A percentile compares a stretch with the other conserved stretches of the same genome.
Conservation (phyloP, 495 filamentous ascomycete genomes). For the Polyplosphaeria fusca region DNA sequence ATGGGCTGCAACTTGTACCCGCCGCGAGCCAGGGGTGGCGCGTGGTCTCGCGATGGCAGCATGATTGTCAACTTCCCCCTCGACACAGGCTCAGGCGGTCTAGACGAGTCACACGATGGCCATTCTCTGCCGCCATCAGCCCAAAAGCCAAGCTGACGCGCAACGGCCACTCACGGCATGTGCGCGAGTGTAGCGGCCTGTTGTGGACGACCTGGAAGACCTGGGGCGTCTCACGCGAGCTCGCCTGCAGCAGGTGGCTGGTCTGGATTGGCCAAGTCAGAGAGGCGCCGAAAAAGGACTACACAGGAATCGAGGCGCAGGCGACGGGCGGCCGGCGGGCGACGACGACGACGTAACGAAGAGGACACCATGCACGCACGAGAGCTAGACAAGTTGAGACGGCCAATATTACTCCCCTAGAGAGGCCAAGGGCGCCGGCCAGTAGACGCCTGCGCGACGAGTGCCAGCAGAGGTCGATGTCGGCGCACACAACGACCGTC, state of each 20-base stretch:
- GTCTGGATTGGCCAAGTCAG: not conserved
- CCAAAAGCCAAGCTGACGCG: conserved; percentile 23
- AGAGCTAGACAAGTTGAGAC: too few species aligned
- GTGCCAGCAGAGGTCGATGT: too few species aligned
- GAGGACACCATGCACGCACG: too few species aligned
- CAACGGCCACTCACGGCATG: conserved; percentile 5
- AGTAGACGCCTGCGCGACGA: too few species aligned
- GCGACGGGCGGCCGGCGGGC: too few species aligned
- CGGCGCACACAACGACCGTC: too few species aligned
- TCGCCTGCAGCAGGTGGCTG: conserved; percentile 9
- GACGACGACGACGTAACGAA: too few species aligned
- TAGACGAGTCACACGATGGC: conserved; percentile 28
- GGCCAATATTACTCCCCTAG: too few species aligned
- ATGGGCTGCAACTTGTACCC: conserved; percentile 15
- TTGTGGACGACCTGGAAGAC: not conserved
- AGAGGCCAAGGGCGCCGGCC: too few species aligned
- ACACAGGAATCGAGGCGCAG: too few species aligned
- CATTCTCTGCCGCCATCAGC: conserved; percentile 19
- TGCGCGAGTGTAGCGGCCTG: not conserved
- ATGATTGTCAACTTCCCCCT: conserved; percentile 17
- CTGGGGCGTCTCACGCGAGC: conserved; percentile 4
- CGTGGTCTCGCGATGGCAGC: conserved; percentile 3
- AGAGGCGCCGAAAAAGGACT: not conserved
- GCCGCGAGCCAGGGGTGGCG: not conserved
- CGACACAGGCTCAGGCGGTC: conserved; percentile 22